Evolutionary conservation across 2,329 filamentous ascomycete genomes (phyloP).

Genomic region (Purpureocillium takamizusanense): DNA sequence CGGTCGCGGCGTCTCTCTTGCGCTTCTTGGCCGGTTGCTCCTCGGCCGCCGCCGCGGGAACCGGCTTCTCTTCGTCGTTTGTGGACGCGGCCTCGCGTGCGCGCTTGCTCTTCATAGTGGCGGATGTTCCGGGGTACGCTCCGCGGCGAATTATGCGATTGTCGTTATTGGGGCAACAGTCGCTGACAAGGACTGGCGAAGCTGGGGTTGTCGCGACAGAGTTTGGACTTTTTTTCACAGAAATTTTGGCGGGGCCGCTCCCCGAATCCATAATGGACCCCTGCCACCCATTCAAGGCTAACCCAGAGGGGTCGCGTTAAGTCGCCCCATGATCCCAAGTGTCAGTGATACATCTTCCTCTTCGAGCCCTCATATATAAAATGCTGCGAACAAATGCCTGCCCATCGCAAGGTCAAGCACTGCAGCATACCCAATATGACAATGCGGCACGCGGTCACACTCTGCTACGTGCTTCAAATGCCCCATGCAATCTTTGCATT

Average conservation of each 20-base stretch:
- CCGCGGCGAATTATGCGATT: too few relatives aligned
- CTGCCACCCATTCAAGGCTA: too few relatives aligned
- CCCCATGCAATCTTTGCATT: constrained; percentile 2
- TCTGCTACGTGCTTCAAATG: neutral
- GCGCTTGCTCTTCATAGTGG: constrained; percentile 29
- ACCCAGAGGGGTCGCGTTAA: too few relatives aligned
- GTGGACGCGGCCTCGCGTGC: constrained; percentile 22
- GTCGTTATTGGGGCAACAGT: too few relatives aligned
- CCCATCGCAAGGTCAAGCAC: too few relatives aligned
- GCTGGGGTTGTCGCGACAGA: neutral
- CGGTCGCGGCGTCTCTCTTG: constrained; percentile 22
- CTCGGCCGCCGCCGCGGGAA: constrained; percentile 8
- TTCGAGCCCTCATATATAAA: too few relatives aligned
- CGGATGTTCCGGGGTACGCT: neutral
- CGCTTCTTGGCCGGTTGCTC: constrained; percentile 24
- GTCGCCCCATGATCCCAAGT: too few relatives aligned
- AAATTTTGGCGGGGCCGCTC: constrained; percentile 5
- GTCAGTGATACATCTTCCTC: too few relatives aligned
- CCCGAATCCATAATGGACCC: neutral
- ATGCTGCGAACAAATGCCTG: too few relatives aligned
- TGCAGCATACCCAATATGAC: too few relatives aligned
- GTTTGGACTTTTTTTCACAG: constrained; percentile 1
- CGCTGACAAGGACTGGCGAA: neutral
- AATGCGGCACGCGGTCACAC: too few relatives aligned
- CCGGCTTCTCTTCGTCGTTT: constrained; percentile 18